Base-by-base conservation (phyloP, 2,329 filamentous ascomycete species). In the Daldinia eschscholtzii region DNA sequence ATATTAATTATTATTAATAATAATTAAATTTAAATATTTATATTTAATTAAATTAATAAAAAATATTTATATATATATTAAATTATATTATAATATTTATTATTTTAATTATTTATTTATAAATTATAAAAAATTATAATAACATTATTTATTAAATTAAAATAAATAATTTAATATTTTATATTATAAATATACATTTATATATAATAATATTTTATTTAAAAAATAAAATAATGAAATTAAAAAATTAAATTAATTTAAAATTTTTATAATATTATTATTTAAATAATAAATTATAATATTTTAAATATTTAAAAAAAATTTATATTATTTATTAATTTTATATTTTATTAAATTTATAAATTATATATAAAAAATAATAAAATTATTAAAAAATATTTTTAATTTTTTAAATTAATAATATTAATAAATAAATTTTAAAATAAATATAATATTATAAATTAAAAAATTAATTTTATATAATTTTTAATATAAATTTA, bases 11-110 rank as follows among this genome's bases (percentile, higher is more conserved):
- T n/a, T n/a, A 41, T 41, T 41, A 41, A 41, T n/a, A 41, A 41
- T 41, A 41, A 41, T 41, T 41, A 41, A 41, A n/a, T 6, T 41
- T 41, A n/a, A 30, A 30, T 30, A 30, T 41, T 41, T 41, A 41
- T 41, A 41, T 41, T 41, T 41, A 41, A 41, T 41, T 41, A 41
- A 41, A 41, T 41, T 41, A 41, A 41, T n/a, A 41, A 41, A n/a
- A n/a, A 41, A 41, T 10, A 18, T 41, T 41, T 41, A 41, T n/a
- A 41, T 41, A 41, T 41, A 41, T 41, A n/a, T 41, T n/a, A 41
- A n/a, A 41, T 41, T 41, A 41, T 18, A 18, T 41, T n/a, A 41
- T 41, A 18, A 41, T n/a, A n/a, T n/a, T n/a, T 41, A 41, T 41
- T 41, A 41, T 18, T 41, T n/a, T 41, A 41, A n/a, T n/a, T 41